A percentile compares a stretch with the other conserved stretches of the same genome.
These are phyloP conservation scores for Podaxis pistillaris DNA, from an alignment of 768 basidiomycete species.

Conservation along the genomic window DNA sequence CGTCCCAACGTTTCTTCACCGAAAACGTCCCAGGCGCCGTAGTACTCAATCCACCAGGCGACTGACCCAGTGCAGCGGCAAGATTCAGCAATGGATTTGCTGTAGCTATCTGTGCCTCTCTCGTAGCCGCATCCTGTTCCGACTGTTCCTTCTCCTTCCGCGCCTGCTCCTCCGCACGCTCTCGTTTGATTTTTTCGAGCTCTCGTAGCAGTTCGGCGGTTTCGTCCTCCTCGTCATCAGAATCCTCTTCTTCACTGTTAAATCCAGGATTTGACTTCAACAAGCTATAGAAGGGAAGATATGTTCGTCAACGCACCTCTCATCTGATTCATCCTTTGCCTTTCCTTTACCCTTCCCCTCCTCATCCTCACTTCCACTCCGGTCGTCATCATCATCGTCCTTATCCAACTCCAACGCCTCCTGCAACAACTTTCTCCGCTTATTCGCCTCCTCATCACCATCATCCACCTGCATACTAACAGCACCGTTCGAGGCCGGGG, in stretches of 20 bases:
- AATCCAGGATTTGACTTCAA: background rate
- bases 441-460: constrained; percentile 61
- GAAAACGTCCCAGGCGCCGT: constrained; percentile 82
- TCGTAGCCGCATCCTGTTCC: constrained; percentile 52
- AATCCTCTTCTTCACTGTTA: constrained; percentile 52
- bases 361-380: constrained; percentile 35
- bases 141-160: constrained; percentile 76
- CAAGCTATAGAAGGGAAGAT: background rate
- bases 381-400: constrained; percentile 73
- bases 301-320: constrained; percentile 35
- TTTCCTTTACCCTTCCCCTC: constrained; percentile 22
- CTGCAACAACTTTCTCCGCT: constrained; percentile 84
- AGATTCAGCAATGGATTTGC: constrained; percentile 89
- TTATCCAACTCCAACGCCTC: constrained; percentile 86
- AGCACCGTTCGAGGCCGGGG: background rate
- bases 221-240: constrained; percentile 79
- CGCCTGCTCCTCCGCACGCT: constrained; percentile 91
- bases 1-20: constrained; percentile 94
- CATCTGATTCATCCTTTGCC: constrained; percentile 45
- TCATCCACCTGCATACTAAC: constrained; percentile 7
- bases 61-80: constrained; percentile 83
- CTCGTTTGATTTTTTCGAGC: constrained; percentile 97
- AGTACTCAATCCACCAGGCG: constrained; percentile 65
- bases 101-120: constrained; percentile 83
- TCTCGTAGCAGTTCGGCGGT: constrained; percentile 93